phyloP scores from a whole-genome alignment of 106 monocot genomes.

The Apostasia shenzhenica region DNA sequence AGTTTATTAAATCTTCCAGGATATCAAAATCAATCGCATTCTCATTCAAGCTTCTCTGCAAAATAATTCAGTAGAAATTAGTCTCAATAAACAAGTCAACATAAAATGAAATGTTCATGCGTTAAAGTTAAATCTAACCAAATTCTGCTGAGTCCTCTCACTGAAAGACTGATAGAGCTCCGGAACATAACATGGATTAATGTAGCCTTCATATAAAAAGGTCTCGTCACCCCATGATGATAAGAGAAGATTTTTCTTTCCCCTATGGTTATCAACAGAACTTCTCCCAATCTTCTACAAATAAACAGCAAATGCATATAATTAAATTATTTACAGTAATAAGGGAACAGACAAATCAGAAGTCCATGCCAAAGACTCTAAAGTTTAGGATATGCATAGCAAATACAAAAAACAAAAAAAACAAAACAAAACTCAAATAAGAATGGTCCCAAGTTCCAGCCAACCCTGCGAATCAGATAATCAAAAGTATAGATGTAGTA shows the following conservation, averaged over 20 bases:
- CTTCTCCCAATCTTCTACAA: slow-evolving; percentile 20
- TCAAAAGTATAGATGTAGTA: too few relatives aligned
- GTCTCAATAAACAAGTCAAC: not conserved
- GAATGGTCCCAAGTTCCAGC: too few relatives aligned
- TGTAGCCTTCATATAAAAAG: slow-evolving; percentile 52
- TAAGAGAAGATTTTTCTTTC: slow-evolving; percentile 82
- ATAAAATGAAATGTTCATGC: slow-evolving; percentile 1
- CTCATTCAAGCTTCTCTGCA: slow-evolving; percentile 86
- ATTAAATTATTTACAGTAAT: not conserved
- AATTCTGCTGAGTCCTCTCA: slow-evolving; percentile 69
- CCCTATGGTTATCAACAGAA: slow-evolving; percentile 69
- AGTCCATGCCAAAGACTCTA: not conserved
- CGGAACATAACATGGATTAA: slow-evolving; percentile 66
- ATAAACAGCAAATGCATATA: not conserved
- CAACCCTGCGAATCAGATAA: too few relatives aligned
- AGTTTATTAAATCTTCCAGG: slow-evolving; percentile 87
- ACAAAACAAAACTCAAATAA: not conserved
- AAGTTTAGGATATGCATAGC: not conserved
- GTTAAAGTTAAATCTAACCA: slow-evolving; percentile 34
- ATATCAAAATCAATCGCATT: slow-evolving; percentile 94
- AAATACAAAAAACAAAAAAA: slow-evolving; percentile 2
- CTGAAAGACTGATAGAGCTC: slow-evolving; percentile 54
- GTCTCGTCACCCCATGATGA: slow-evolving; percentile 93
- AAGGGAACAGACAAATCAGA: not conserved
- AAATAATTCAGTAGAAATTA: slow-evolving; percentile 7